phyloP scores from a whole-genome alignment of 371 early-diverging fungal species.

The Massospora cicadina region DNA sequence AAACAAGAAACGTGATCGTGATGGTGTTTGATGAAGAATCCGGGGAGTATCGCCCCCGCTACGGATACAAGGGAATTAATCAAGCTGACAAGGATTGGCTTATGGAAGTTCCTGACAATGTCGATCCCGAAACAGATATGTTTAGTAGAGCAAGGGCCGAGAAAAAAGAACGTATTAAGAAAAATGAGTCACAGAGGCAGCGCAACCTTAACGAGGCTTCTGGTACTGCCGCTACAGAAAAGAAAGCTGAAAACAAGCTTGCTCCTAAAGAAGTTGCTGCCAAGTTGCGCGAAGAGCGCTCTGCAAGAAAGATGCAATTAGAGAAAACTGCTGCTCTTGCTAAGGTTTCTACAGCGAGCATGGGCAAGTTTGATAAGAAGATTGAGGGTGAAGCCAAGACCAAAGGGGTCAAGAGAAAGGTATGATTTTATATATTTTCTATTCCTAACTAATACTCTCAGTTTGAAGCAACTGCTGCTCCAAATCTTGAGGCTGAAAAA shows the following conservation, averaged over 20 bases:
- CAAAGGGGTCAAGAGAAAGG: conserved; percentile 58
- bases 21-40: conserved; percentile 76
- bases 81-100: conserved; percentile 72
- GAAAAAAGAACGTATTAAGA: conserved; percentile 71
- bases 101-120: conserved; percentile 66
- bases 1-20: conserved; percentile 64
- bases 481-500: not conserved
- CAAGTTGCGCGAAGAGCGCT: conserved; percentile 24
- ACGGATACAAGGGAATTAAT: conserved; percentile 79
- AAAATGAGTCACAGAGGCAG: conserved; percentile 64
- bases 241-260: conserved; percentile 13
- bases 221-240: conserved; percentile 21
- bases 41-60: conserved; percentile 75
- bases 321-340: conserved; percentile 41
- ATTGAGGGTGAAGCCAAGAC: conserved; percentile 61
- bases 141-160: conserved; percentile 52
- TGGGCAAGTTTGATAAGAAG: conserved; percentile 74
- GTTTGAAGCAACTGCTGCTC: conserved; percentile 8
- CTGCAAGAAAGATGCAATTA: conserved; percentile 46
- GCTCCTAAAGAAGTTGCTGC: conserved; percentile 17
- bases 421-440: conserved; percentile 8
- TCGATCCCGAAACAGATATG: conserved; percentile 72
- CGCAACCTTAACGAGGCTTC: conserved; percentile 67
- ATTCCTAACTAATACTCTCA: not conserved
- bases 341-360: conserved; percentile 63